These are phyloP conservation scores for Setaria italica DNA, from an alignment of 202 grass and related monocot genomes.

Conservation along the genomic window DNA sequence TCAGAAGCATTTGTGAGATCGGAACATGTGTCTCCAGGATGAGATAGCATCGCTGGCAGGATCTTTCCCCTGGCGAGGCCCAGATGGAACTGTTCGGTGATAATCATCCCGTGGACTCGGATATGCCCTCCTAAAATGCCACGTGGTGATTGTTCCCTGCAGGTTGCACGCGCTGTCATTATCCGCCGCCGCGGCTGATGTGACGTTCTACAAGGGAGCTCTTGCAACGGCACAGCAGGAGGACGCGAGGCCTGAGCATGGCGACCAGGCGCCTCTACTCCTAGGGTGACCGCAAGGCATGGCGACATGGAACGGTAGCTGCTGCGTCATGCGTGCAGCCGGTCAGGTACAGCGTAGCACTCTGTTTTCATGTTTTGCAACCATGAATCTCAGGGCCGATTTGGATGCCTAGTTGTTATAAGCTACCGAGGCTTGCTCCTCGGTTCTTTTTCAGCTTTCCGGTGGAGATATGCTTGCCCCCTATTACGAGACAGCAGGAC, in stretches of 20 bases:
- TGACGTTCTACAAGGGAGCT: not conserved
- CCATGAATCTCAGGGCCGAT: not conserved
- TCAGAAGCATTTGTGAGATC: not conserved
- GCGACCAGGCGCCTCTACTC: too few species aligned
- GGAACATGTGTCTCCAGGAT: not conserved
- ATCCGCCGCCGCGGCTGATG: not conserved
- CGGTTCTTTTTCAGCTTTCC: not conserved
- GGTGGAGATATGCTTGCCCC: not conserved
- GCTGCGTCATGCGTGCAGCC: too few species aligned
- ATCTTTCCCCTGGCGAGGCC: not conserved
- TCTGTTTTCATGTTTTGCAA: not conserved
- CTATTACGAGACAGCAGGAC: conserved; percentile 14
- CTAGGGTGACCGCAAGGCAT: too few species aligned
- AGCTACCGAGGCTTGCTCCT: not conserved
- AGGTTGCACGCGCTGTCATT: not conserved
- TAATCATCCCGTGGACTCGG: not conserved
- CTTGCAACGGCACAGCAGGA: too few species aligned
- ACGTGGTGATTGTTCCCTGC: not conserved
- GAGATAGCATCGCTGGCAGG: not conserved
- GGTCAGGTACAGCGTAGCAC: too few species aligned
- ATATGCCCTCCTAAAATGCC: too few species aligned
- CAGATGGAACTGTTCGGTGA: not conserved
- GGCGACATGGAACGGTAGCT: too few species aligned
- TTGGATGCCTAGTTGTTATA: not conserved
- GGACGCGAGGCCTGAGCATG: too few species aligned